phyloP scores from a whole-genome alignment of 108 stramenopile genomes.

The Chaetoceros tenuissimus region DNA sequence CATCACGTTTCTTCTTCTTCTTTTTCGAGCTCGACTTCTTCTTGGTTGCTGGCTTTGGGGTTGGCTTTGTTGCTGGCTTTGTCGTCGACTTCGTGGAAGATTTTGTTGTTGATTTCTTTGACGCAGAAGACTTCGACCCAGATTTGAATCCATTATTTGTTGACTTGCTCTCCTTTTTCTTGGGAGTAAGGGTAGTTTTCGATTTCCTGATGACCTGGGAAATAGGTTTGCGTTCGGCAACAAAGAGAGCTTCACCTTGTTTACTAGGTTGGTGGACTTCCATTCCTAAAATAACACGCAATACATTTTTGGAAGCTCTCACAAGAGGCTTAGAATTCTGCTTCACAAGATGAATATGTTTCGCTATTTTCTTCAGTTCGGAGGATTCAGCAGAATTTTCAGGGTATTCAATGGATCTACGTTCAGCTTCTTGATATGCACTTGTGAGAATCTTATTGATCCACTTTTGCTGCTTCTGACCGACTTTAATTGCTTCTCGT shows the following conservation, averaged over 20 bases:
- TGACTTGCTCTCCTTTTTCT: too few relatives aligned
- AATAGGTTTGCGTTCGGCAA: not conserved
- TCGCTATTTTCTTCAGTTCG: slow-evolving; percentile 18
- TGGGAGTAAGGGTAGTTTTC: slow-evolving; percentile 15
- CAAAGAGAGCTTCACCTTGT: not conserved
- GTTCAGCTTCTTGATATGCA: not conserved
- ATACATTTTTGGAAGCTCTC: slow-evolving; percentile 34
- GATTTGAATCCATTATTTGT: slow-evolving; percentile 18
- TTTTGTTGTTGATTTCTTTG: too few relatives aligned
- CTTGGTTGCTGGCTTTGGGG: slow-evolving; percentile 8
- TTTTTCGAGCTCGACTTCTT: too few relatives aligned
- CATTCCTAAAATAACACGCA: slow-evolving; percentile 26
- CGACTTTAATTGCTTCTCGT: slow-evolving; percentile 29
- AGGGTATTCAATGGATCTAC: not conserved
- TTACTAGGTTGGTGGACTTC: slow-evolving; percentile 5
- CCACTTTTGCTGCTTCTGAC: not conserved
- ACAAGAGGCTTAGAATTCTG: slow-evolving; percentile 10
- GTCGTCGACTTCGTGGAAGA: too few relatives aligned
- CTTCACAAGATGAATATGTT: slow-evolving; percentile 15
- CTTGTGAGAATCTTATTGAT: not conserved
- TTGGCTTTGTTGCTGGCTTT: slow-evolving; percentile 14
- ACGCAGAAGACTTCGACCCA: too few relatives aligned
- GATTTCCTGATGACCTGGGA: not conserved
- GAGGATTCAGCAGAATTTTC: slow-evolving; percentile 15
- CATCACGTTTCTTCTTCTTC: slow-evolving; percentile 19